These are phyloP conservation scores for Cladosporium sp. DNA, from an alignment of 2,329 filamentous ascomycete species.

Conservation along the genomic window DNA sequence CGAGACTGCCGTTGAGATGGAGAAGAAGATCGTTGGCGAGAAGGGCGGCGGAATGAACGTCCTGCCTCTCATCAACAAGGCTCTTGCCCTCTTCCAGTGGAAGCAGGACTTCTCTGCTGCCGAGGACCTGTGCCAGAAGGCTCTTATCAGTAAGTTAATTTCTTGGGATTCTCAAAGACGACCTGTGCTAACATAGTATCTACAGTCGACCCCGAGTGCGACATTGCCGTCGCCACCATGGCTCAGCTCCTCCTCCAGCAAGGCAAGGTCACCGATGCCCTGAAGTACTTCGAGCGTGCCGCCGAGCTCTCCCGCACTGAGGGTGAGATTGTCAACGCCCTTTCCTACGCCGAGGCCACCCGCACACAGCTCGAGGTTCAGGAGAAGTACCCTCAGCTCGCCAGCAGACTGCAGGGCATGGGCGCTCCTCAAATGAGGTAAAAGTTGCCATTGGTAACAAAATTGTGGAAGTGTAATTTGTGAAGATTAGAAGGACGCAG, in stretches of 20 bases:
- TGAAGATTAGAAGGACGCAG: neutral
- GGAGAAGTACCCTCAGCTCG: conserved; percentile 57
- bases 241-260: conserved; percentile 96
- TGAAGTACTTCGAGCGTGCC: conserved; percentile 95
- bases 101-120: conserved; percentile 95
- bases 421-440: conserved; percentile 30
- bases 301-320: conserved; percentile 93
- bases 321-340: conserved; percentile 91
- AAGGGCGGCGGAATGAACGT: conserved; percentile 98
- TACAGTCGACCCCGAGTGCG: conserved; percentile 93
- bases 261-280: conserved; percentile 91
- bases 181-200: conserved; percentile 10
- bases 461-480: conserved; percentile 2
- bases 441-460: neutral
- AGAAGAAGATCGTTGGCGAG: conserved; percentile 70
- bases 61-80: conserved; percentile 96
- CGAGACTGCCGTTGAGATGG: conserved; percentile 97
- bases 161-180: neutral
- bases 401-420: conserved; percentile 50
- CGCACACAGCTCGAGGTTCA: conserved; percentile 83
- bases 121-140: conserved; percentile 95
- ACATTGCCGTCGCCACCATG: conserved; percentile 98
- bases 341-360: conserved; percentile 96
- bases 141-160: conserved; percentile 80
- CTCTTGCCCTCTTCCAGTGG: conserved; percentile 94